phyloP scores from a whole-genome alignment of 192 early-diverging fungal species.

The Obelidium mucronatum region DNA sequence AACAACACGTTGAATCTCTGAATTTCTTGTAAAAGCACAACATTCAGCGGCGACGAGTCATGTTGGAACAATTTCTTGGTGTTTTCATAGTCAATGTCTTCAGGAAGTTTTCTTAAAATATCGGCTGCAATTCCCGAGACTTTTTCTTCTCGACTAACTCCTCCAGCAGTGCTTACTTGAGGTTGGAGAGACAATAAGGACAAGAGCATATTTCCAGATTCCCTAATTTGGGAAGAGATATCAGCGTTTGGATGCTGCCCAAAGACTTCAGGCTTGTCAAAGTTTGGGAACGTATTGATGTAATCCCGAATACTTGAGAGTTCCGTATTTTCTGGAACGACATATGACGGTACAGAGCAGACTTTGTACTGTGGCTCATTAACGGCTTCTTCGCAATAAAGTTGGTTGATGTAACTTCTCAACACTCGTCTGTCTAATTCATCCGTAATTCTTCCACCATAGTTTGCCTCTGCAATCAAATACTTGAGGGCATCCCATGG shows the following conservation, averaged over 20 bases:
- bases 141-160: conserved; percentile 62
- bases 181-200: conserved; percentile 62
- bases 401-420: conserved; percentile 64
- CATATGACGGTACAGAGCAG: conserved; percentile 58
- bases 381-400: conserved; percentile 67
- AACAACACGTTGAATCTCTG: conserved; percentile 61
- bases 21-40: conserved; percentile 68
- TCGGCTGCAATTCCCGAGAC: conserved; percentile 55
- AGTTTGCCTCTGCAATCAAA: conserved; percentile 71
- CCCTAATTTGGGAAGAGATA: conserved; percentile 66
- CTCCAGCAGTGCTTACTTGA: conserved; percentile 48
- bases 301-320: conserved; percentile 57
- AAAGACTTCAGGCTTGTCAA: conserved; percentile 71
- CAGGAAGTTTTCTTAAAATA: conserved; percentile 57
- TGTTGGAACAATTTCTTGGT: conserved; percentile 57
- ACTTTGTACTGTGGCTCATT: conserved; percentile 54
- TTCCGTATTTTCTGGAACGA: conserved; percentile 58
- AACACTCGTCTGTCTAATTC: conserved; percentile 68
- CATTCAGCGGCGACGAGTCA: conserved; percentile 62
- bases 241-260: conserved; percentile 73
- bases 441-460: conserved; percentile 68
- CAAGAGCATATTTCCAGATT: conserved; percentile 58
- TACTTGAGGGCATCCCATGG: conserved; percentile 73
- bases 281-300: conserved; percentile 54
- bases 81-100: conserved; percentile 59